A percentile compares a stretch with the other conserved stretches of the same genome.
Evolutionary conservation across 768 basidiomycete species (phyloP).

Genomic region (Rhizopogon vulgaris): DNA sequence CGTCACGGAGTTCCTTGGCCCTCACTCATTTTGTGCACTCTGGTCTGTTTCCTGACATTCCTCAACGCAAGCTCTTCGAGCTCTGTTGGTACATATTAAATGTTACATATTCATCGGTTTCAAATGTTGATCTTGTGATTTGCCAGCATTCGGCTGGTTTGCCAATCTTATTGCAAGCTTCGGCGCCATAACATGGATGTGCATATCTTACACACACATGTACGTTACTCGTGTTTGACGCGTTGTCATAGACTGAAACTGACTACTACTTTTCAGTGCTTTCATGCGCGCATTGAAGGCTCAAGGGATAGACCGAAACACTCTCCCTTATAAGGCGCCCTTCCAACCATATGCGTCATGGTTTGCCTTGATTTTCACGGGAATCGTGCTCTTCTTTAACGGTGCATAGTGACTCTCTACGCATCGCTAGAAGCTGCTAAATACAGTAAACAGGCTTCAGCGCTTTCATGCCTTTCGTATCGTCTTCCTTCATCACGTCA

Average conservation of each 20-base stretch:
- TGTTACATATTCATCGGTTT: neutral
- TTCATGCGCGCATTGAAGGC: constrained; percentile 22
- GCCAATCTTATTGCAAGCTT: constrained; percentile 26
- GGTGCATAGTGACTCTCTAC: constrained; percentile 21
- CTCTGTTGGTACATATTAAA: constrained; percentile 35
- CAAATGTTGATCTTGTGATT: neutral
- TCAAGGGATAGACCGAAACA: constrained; percentile 36
- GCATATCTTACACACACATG: constrained; percentile 23
- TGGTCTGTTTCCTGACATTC: constrained; percentile 54
- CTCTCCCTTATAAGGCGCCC: constrained; percentile 49
- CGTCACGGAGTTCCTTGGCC: constrained; percentile 24
- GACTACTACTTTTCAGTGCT: constrained; percentile 9
- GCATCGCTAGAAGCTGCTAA: constrained; percentile 4
- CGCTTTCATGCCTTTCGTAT: constrained; percentile 33
- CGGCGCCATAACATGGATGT: constrained; percentile 30
- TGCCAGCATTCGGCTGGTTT: constrained; percentile 17
- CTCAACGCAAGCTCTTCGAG: constrained; percentile 47
- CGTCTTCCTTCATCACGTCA: constrained; percentile 57
- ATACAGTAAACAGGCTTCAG: constrained; percentile 10
- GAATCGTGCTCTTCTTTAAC: constrained; percentile 53
- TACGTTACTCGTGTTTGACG: constrained; percentile 5
- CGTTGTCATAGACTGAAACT: constrained; percentile 5
- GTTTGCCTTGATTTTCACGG: constrained; percentile 49
- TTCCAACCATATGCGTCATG: constrained; percentile 58
- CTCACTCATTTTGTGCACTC: constrained; percentile 47